Base-by-base conservation (phyloP, 768 basidiomycete genomes). In the Guyanaporus albipodus region DNA sequence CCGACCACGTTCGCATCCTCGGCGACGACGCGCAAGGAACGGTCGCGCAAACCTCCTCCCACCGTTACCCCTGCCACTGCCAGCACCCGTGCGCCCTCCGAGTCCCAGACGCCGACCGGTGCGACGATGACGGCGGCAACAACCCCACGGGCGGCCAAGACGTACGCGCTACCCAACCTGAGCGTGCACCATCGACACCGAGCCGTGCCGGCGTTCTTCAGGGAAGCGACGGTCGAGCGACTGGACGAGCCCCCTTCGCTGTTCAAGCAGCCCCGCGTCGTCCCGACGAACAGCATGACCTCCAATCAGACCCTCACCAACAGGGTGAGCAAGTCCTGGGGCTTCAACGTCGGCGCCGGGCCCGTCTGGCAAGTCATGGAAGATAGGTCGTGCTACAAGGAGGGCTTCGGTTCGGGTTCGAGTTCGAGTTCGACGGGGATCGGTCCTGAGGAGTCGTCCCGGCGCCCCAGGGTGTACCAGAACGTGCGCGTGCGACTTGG, bases 361-460 rank as follows among this genome's bases (percentile, higher is more conserved):
- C 87, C 88, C 1, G 56, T 88, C 6, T 91, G 88, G 87, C 83
- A 90, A 48, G 63, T 90, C 28, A 65, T 77, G 34, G 90, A 92
- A 58, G 90, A 92, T 53, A 67, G 87, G 40, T 79, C 76, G 1
- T 91, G 85, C 77, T 91, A 72, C 63, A 89, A 86, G 58, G 89
- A 91, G 54, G 72, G 76, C 4, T 48, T 59, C 26, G 24, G 24
- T 19, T 48, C 59, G 10, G 66, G 67, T 3, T 50, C 61, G n/a
- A n/a, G n/a, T n/a, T n/a, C n/a, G n/a, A n/a, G n/a, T n/a, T n/a
- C n/a, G n/a, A n/a, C n/a, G n/a, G n/a, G n/a, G n/a, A n/a, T n/a
- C 8, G 49, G 54, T 22, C n/a, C 50, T 9, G 71, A 71, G 1
- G 85, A 87, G 53, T 72, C 63, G 9, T 71, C 62, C 28, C 71